Percentiles rank a stretch among this genome's conserved stretches.
phyloP scores from a whole-genome alignment of 345 rosid species.

The Schrenkiella parvula region DNA sequence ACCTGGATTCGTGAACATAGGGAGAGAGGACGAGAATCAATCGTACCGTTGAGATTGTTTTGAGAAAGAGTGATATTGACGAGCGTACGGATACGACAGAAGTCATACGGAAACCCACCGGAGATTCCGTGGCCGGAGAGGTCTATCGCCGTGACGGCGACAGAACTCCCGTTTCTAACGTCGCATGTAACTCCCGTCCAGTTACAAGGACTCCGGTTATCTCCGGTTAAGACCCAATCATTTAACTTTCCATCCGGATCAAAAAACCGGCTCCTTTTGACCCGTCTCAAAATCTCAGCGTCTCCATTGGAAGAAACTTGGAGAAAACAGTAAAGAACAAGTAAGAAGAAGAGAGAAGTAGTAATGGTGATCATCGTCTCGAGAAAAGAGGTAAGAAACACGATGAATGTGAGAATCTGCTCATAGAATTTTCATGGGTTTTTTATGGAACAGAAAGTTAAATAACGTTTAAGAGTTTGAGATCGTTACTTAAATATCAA shows the following conservation, averaged over 20 bases:
- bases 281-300: conserved; percentile 47
- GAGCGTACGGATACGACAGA: conserved; percentile 61
- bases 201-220: conserved; percentile 45
- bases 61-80: conserved; percentile 36
- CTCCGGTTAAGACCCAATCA: conserved; percentile 46
- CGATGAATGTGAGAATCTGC: neutral
- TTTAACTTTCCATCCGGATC: conserved; percentile 45
- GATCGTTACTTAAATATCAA: conserved; percentile 13
- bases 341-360: neutral
- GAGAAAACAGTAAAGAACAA: neutral
- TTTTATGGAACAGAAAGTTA: neutral
- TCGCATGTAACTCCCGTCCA: conserved; percentile 70
- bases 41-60: conserved; percentile 43
- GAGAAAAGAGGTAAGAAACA: neutral
- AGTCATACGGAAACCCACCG: conserved; percentile 55
- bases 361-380: neutral
- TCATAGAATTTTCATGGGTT: conserved; percentile 1
- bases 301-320: conserved; percentile 38
- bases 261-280: conserved; percentile 35
- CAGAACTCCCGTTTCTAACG: conserved; percentile 19
- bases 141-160: conserved; percentile 47
- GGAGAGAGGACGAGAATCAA: conserved; percentile 38
- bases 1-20: conserved; percentile 46
- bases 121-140: conserved; percentile 38
- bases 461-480: conserved; percentile 10